Evolutionary conservation across 306 rosid species (phyloP), one percentile per base, ranked within the genome.

Genomic region (Acacia crassicarpa): DNA sequence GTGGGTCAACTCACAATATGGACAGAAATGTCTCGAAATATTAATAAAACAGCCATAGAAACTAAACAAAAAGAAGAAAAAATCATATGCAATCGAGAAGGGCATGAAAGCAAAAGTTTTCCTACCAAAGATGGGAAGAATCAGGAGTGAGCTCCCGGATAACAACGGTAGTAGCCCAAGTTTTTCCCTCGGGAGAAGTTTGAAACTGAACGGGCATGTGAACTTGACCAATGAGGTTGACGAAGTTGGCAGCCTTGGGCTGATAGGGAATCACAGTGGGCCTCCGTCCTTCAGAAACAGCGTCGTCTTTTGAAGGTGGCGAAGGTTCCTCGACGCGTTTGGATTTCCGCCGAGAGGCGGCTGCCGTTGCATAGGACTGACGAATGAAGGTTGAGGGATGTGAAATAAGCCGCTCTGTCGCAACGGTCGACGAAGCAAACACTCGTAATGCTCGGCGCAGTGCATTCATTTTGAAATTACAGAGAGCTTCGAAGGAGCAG

Each of bases 231-330:
- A 86, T 78, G 56, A 91, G 85, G 81, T 84, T 83, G 6, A 93
- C 91, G n/a, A 83, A 49, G 81, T 93, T 93, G 30, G 90, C 84
- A 8, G 90, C 84, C 78, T 88, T 91, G 2, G 90, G 80, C 65
- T 93, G 95, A 80, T 83, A 91, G 2, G 91, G 97, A 82, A 93
- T 76, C 59, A 83, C 83, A 4, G 78, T 27, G 11, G 93, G 92
- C 80, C 67, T 49, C 6, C 72, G 78, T 72, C 71, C 32, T 8
- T 51, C 85, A 3, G 77, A 23, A 16, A 14, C 53, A 20, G 71
- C 65, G 13, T 25, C 14, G 11, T n/a, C 58, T 35, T 79, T 25
- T 7, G 75, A 11, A 2, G 81, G 45, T 6, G 51, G 14, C 19
- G 72, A 71, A 15, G 79, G 9, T 3, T 41, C 40, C 10, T 25